phyloP scores from a whole-genome alignment of 1,284 basidiomycete genomes.

The Trametes polyzona region DNA sequence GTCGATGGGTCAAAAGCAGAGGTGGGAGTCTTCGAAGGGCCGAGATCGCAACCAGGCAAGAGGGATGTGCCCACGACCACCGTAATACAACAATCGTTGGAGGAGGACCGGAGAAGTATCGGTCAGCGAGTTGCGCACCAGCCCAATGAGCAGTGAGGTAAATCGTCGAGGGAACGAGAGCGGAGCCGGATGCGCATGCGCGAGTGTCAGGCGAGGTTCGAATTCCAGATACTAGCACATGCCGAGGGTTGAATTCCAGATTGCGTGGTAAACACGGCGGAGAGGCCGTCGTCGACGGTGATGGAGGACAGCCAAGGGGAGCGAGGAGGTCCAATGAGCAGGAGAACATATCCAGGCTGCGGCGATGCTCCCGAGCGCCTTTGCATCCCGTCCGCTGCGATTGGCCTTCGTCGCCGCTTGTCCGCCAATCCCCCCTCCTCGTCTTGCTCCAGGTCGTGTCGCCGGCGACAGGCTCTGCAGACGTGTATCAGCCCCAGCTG shows the following conservation, averaged over 20 bases:
- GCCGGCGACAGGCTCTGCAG: constrained; percentile 14
- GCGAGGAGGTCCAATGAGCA: constrained; percentile 21
- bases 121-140: constrained; percentile 11
- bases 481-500: constrained; percentile 13
- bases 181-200: not conserved
- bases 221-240: constrained; percentile 26
- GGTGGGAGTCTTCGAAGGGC: no score
- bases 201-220: not conserved
- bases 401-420: constrained; percentile 14
- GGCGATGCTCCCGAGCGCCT: constrained; percentile 14
- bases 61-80: constrained; percentile 9
- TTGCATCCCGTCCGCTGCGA: constrained; percentile 20
- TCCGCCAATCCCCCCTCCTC: not conserved
- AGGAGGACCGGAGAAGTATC: constrained; percentile 4
- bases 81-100: constrained; percentile 10
- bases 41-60: no score
- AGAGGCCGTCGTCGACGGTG: constrained; percentile 13
- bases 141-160: constrained; percentile 18
- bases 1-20: no score
- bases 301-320: constrained; percentile 17
- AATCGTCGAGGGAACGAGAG: not conserved
- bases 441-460: constrained; percentile 9
- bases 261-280: constrained; percentile 18
- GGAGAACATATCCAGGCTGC: constrained; percentile 15
- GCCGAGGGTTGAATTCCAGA: constrained; percentile 25